phyloP scores from a whole-genome alignment of 1,284 basidiomycete species.

The Heterobasidion annosum region DNA sequence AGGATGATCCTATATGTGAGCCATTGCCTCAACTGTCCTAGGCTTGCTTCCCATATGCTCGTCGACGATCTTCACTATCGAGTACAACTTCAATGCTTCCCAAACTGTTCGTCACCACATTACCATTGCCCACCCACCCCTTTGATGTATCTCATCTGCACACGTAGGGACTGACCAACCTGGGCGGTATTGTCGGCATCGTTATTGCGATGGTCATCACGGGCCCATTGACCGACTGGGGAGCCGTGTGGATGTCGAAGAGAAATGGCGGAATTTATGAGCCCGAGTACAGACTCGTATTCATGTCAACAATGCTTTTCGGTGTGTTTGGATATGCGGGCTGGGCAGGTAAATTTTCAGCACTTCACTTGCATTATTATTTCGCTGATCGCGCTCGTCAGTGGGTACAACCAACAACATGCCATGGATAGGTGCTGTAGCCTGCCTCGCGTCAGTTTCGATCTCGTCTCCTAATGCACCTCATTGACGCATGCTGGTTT shows the following conservation, averaged over 20 bases:
- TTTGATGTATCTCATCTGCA: not conserved
- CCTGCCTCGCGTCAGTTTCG: slow-evolving; percentile 26
- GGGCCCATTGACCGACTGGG: slow-evolving; percentile 33
- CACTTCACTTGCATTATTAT: too few relatives aligned
- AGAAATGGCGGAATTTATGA: slow-evolving; percentile 36
- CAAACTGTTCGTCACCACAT: slow-evolving; percentile 19
- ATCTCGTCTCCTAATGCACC: not conserved
- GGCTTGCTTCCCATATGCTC: slow-evolving; percentile 31
- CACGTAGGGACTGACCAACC: slow-evolving; percentile 26
- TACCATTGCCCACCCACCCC: not conserved
- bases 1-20: not conserved
- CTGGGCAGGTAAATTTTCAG: slow-evolving; percentile 25
- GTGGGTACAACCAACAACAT: slow-evolving; percentile 30
- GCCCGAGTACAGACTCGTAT: slow-evolving; percentile 35
- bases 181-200: slow-evolving; percentile 33
- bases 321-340: slow-evolving; percentile 35
- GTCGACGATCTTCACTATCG: slow-evolving; percentile 32
- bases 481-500: not conserved
- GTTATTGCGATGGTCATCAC: slow-evolving; percentile 27
- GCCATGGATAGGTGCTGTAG: slow-evolving; percentile 35
- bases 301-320: slow-evolving; percentile 32
- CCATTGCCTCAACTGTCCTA: slow-evolving; percentile 7
- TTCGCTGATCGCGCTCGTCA: not conserved
- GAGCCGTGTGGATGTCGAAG: slow-evolving; percentile 30
- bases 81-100: slow-evolving; percentile 28